Percentiles rank a stretch among this genome's conserved stretches.
Evolutionary conservation across 2,329 filamentous ascomycete genomes (phyloP).

Genomic region (Trichoderma arundinaceum): DNA sequence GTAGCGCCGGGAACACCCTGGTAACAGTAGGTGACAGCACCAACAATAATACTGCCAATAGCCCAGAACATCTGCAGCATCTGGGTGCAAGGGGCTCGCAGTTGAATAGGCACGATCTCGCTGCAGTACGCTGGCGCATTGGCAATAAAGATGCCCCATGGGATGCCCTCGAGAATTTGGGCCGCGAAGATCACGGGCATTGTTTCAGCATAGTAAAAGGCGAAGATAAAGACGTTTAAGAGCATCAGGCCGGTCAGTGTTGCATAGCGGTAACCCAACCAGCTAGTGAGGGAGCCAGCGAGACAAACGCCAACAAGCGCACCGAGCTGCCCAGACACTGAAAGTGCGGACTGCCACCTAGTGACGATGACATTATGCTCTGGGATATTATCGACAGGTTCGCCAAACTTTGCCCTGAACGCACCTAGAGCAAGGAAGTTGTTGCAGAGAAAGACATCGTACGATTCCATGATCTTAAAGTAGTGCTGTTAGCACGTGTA

Average conservation of each 20-base stretch:
- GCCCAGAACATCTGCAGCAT: slow-evolving; percentile 20
- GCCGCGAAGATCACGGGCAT: slow-evolving; percentile 11
- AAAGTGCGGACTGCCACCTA: slow-evolving; percentile 12
- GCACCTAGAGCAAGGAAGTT: slow-evolving; percentile 17
- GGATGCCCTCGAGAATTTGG: slow-evolving; percentile 16
- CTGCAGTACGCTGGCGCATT: slow-evolving; percentile 15
- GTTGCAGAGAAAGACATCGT: slow-evolving; percentile 21
- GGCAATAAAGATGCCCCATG: slow-evolving; percentile 18
- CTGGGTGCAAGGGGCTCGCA: slow-evolving; percentile 17
- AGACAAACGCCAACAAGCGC: slow-evolving; percentile 15
- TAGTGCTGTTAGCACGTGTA: neutral
- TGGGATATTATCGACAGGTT: slow-evolving; percentile 13
- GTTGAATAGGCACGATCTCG: slow-evolving; percentile 11
- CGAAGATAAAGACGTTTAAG: slow-evolving; percentile 16
- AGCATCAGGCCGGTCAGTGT: slow-evolving; percentile 6
- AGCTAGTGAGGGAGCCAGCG: slow-evolving; percentile 7
- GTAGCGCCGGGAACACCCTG: neutral
- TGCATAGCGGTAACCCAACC: slow-evolving; percentile 17
- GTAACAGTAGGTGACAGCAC: slow-evolving; percentile 9
- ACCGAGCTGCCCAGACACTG: slow-evolving; percentile 17
- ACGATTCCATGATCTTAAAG: slow-evolving; percentile 13
- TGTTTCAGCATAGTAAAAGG: slow-evolving; percentile 15
- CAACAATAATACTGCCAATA: slow-evolving; percentile 16
- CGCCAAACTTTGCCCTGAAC: slow-evolving; percentile 8
- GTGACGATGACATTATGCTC: slow-evolving; percentile 5